A percentile compares a stretch with the other conserved stretches of the same genome.
Evolutionary conservation across 176 grass and related monocot species (phyloP).

Genomic region (Zoysia japonica): DNA sequence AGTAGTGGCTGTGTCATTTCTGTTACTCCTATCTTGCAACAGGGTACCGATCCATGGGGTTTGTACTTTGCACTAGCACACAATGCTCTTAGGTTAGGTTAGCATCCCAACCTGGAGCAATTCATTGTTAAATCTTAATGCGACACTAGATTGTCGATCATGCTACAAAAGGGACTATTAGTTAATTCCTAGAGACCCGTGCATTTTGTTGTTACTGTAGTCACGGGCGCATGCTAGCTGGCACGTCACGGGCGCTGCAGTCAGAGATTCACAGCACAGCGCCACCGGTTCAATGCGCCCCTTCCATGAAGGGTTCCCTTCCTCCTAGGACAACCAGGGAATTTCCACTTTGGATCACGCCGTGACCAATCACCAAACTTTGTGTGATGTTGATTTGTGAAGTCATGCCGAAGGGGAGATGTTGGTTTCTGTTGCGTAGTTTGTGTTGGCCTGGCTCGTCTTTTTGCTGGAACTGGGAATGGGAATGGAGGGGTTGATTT

Average conservation of each 20-base stretch:
- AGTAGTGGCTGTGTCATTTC: not conserved
- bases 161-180: conserved; percentile 15
- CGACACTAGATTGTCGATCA: not conserved
- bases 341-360: not conserved
- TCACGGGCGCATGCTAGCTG: conserved; percentile 28
- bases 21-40: not conserved
- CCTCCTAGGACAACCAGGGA: not conserved
- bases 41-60: not conserved
- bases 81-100: conserved; percentile 1
- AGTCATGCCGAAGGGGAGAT: not conserved
- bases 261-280: not conserved
- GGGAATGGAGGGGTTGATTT: not conserved
- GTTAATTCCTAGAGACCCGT: conserved; percentile 35
- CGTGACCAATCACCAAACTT: not conserved
- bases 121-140: not conserved
- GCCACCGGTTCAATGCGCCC: not conserved
- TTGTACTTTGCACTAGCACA: not conserved
- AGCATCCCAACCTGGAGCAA: conserved; percentile 14
- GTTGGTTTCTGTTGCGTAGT: not conserved
- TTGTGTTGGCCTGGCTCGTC: not conserved
- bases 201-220: not conserved
- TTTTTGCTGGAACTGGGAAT: not conserved
- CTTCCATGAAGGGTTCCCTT: not conserved
- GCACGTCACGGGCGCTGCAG: conserved; percentile 36
- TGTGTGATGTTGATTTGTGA: not conserved